A percentile compares a stretch with the other conserved stretches of the same genome.
Evolutionary conservation across 768 basidiomycete genomes (phyloP).

Genomic region (Xanthoconium purpureum): DNA sequence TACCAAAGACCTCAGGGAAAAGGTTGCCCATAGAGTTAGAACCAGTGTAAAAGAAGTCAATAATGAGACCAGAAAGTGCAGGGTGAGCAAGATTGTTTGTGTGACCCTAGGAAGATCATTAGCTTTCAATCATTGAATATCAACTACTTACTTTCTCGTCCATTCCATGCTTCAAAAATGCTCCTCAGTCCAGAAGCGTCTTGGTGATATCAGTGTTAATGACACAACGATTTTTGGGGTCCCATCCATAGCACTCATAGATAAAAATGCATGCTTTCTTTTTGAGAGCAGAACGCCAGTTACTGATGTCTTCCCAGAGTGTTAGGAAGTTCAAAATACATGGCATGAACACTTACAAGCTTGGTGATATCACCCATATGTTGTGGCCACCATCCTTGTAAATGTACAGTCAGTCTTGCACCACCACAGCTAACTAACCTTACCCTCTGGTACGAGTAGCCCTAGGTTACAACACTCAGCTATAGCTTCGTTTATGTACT

Average conservation of each 20-base stretch:
- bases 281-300: not conserved
- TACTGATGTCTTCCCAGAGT: not conserved
- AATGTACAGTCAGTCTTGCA: not conserved
- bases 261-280: not conserved
- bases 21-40: not conserved
- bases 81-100: slow-evolving; percentile 7
- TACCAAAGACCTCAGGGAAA: slow-evolving; percentile 1
- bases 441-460: not conserved
- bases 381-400: not conserved
- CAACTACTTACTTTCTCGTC: not conserved
- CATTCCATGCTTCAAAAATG: not conserved
- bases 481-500: not conserved
- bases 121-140: not conserved
- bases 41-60: slow-evolving; percentile 9
- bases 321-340: not conserved
- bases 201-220: not conserved
- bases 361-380: not conserved
- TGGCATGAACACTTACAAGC: not conserved
- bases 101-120: not conserved
- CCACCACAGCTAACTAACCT: not conserved
- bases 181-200: not conserved
- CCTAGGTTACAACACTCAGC: not conserved
- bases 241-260: not conserved
- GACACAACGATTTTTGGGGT: not conserved
- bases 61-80: not conserved